Conservation (phyloP, 192 early-diverging fungal genomes). For the Kappamyces sp. region DNA sequence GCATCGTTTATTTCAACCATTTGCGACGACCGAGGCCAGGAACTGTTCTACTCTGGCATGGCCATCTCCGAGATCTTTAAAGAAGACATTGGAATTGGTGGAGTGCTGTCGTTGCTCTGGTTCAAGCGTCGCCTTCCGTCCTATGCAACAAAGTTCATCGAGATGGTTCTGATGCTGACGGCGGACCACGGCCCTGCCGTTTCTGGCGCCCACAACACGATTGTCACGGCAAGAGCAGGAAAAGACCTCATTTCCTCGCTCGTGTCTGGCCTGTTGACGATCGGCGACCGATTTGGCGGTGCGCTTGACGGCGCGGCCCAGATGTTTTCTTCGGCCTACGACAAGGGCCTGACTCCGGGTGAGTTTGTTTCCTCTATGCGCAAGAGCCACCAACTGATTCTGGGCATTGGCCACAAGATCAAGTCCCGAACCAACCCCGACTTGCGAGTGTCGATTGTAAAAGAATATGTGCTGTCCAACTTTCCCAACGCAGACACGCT, state of each 20-base stretch:
- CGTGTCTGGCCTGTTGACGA: conserved; percentile 90
- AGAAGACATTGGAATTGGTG: conserved; percentile 97
- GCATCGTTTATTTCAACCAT: conserved; percentile 98
- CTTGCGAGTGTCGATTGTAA: conserved; percentile 91
- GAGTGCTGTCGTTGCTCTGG: conserved; percentile 94
- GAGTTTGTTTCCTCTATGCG: conserved; percentile 95
- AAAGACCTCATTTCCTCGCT: conserved; percentile 96
- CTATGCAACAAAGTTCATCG: conserved; percentile 96
- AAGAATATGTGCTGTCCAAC: conserved; percentile 81
- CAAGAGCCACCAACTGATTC: conserved; percentile 93
- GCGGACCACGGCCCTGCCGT: conserved; percentile 99
- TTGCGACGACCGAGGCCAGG: conserved; percentile 98
- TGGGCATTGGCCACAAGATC: conserved; percentile 99
- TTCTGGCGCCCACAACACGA: conserved; percentile 70
- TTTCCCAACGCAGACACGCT: conserved; percentile 85
- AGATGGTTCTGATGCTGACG: conserved; percentile 99
- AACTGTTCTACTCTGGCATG: conserved; percentile 97
- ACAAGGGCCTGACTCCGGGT: conserved; percentile 82
- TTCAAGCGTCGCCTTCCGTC: conserved; percentile 94
- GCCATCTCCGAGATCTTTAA: conserved; percentile 97
- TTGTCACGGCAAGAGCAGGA: conserved; percentile 90
- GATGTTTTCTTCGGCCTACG: conserved; percentile 85
- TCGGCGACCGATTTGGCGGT: conserved; percentile 96
- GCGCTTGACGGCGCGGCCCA: conserved; percentile 96
- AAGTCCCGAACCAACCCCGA: conserved; percentile 99